Percentiles rank a stretch among this genome's conserved stretches.
Evolutionary conservation across 768 basidiomycete genomes (phyloP).

Genomic region (Trametes cubensis): DNA sequence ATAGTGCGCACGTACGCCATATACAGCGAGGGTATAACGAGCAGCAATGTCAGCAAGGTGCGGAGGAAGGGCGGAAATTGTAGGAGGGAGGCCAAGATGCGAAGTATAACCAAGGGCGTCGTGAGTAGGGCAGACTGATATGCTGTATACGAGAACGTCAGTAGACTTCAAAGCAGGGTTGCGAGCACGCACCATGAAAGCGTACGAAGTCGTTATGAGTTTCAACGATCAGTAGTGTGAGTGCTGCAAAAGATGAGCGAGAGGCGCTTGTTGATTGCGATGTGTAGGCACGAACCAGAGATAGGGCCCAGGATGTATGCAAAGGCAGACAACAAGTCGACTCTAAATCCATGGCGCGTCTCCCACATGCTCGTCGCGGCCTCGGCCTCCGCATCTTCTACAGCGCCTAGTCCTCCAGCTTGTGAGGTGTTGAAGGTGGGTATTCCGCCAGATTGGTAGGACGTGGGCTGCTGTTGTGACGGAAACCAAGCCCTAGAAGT

Average conservation of each 20-base stretch:
- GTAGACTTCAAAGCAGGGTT: not conserved
- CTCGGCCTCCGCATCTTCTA: conserved; percentile 44
- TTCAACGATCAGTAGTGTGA: conserved; percentile 69
- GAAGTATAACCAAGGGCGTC: conserved; percentile 59
- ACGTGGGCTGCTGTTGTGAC: conserved; percentile 38
- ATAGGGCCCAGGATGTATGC: conserved; percentile 72
- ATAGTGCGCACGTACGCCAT: conserved; percentile 55
- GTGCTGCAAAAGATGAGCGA: conserved; percentile 44
- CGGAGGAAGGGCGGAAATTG: conserved; percentile 56
- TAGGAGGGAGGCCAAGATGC: conserved; percentile 57
- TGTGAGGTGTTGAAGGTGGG: conserved; percentile 56
- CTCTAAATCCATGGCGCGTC: conserved; percentile 65
- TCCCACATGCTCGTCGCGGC: conserved; percentile 63
- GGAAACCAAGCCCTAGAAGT: conserved; percentile 53
- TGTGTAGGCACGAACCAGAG: conserved; percentile 53
- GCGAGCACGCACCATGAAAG: conserved; percentile 62
- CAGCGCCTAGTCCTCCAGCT: conserved; percentile 39
- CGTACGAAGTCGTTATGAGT: conserved; percentile 77
- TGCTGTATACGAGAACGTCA: conserved; percentile 44
- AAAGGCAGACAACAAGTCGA: conserved; percentile 65
- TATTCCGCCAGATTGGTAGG: conserved; percentile 73
- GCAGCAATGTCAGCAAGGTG: conserved; percentile 48
- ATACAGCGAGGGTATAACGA: conserved; percentile 46
- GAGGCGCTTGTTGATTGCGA: not conserved
- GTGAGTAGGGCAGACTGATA: conserved; percentile 79